These are phyloP conservation scores for Neonectria magnoliae DNA, from an alignment of 2,329 filamentous ascomycete genomes.

Conservation along the genomic window DNA sequence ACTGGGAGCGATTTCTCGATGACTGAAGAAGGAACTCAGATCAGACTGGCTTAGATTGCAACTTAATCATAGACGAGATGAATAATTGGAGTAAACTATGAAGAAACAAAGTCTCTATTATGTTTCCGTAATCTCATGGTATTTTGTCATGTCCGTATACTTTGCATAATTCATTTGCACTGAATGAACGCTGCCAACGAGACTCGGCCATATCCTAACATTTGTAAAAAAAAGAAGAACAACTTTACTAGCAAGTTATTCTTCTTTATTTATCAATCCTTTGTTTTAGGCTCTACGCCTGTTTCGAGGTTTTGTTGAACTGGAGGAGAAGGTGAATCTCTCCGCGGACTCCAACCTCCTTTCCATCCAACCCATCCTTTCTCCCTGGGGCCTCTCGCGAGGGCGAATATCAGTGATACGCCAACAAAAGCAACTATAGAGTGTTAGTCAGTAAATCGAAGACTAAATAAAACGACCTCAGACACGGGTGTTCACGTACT, in stretches of 20 bases:
- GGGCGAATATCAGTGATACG: slow-evolving; percentile 41
- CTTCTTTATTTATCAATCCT: background rate
- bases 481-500: slow-evolving; percentile 32
- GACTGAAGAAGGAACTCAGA: background rate
- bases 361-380: slow-evolving; percentile 47
- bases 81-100: background rate
- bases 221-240: too few relatives aligned
- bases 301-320: slow-evolving; percentile 23
- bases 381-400: slow-evolving; percentile 45
- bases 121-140: background rate
- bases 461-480: background rate
- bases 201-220: too few relatives aligned
- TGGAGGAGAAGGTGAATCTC: slow-evolving; percentile 14
- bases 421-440: slow-evolving; percentile 40
- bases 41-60: too few relatives aligned
- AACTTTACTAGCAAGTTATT: too few relatives aligned
- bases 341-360: slow-evolving; percentile 42
- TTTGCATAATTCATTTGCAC: too few relatives aligned
- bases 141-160: background rate
- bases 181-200: too few relatives aligned
- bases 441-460: background rate
- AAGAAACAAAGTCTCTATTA: background rate
- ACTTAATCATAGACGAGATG: too few relatives aligned
- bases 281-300: background rate
- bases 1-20: background rate